These are phyloP conservation scores for Neonectria ditissima DNA, from an alignment of 2,329 filamentous ascomycete species.

Conservation along the genomic window DNA sequence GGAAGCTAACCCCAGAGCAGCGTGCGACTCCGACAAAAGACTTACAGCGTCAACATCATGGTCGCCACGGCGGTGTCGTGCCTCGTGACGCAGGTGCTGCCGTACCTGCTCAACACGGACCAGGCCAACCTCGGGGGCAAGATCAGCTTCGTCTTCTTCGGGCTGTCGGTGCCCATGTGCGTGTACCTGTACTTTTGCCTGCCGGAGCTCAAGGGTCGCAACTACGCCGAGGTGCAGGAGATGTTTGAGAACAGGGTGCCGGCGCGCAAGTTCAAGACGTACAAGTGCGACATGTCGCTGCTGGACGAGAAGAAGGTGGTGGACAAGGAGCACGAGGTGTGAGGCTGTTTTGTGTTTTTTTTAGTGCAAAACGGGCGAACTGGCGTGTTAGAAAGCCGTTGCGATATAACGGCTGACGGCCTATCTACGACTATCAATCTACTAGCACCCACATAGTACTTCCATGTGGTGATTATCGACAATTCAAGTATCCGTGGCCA, in stretches of 20 bases:
- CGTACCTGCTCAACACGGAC: slow-evolving; percentile 45
- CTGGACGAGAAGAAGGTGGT: slow-evolving; percentile 19
- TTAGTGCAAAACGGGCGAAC: too few species aligned
- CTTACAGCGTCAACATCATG: slow-evolving; percentile 51
- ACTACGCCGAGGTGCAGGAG: slow-evolving; percentile 36
- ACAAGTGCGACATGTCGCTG: slow-evolving; percentile 28
- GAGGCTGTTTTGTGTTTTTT: too few species aligned
- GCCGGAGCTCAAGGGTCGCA: slow-evolving; percentile 50
- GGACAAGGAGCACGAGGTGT: neutral
- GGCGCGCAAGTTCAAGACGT: slow-evolving; percentile 31
- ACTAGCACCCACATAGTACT: too few species aligned
- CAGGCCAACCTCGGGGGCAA: slow-evolving; percentile 49
- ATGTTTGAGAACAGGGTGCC: slow-evolving; percentile 34
- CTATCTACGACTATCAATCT: too few species aligned
- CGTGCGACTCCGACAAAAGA: slow-evolving; percentile 47
- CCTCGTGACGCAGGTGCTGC: slow-evolving; percentile 46
- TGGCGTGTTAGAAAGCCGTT: too few species aligned
- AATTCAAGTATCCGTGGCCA: too few species aligned
- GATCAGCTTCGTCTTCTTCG: slow-evolving; percentile 50
- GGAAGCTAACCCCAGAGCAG: slow-evolving; percentile 12
- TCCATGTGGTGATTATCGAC: too few species aligned
- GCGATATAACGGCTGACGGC: too few species aligned
- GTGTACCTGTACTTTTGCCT: slow-evolving; percentile 50
- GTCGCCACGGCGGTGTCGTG: slow-evolving; percentile 46
- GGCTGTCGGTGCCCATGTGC: slow-evolving; percentile 44